Evolutionary conservation across 331 rosid species (phyloP).

Genomic region (Saraca asoca): DNA sequence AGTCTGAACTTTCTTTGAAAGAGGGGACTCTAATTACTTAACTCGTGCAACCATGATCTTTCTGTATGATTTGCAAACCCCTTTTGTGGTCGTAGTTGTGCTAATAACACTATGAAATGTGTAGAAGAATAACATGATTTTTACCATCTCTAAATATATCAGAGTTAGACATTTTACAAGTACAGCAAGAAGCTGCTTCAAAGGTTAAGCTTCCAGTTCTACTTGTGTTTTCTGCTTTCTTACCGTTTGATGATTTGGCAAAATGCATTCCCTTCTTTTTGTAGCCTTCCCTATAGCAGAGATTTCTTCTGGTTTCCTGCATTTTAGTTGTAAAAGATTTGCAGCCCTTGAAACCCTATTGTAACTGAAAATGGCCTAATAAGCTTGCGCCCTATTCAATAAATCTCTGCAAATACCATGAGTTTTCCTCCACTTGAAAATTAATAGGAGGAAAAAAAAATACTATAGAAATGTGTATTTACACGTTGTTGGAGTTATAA

Average conservation of each 20-base stretch:
- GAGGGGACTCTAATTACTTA: background rate
- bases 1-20: background rate
- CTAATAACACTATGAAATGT: background rate
- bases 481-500: too few relatives aligned
- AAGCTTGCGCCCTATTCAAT: too few relatives aligned
- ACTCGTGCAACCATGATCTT: background rate
- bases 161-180: background rate
- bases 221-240: background rate
- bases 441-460: too few relatives aligned
- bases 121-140: slow-evolving; percentile 1
- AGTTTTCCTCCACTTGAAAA: too few relatives aligned
- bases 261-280: too few relatives aligned
- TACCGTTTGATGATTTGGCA: background rate
- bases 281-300: too few relatives aligned
- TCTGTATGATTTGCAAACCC: slow-evolving; percentile 1
- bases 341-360: too few relatives aligned
- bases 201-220: background rate
- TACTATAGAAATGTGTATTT: too few relatives aligned
- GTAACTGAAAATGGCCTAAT: too few relatives aligned
- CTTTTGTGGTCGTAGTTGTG: background rate
- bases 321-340: too few relatives aligned
- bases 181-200: background rate
- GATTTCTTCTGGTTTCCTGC: too few relatives aligned
- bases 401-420: too few relatives aligned
- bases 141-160: background rate